A percentile compares a stretch with the other conserved stretches of the same genome.
These are phyloP conservation scores for Phytopythium ostracodes DNA, from an alignment of 352 stramenopile genomes.

Conservation along the genomic window DNA sequence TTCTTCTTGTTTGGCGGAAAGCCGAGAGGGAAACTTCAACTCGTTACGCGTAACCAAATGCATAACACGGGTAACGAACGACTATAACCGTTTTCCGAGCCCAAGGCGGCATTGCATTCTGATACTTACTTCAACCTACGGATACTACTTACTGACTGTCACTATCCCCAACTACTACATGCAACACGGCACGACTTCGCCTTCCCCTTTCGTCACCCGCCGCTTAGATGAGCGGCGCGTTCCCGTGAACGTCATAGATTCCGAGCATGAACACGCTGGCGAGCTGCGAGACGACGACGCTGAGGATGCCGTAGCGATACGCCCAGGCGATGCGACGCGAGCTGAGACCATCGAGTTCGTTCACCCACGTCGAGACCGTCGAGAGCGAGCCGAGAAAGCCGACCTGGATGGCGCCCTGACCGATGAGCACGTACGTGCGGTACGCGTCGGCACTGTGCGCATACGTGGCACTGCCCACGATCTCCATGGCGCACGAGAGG, in stretches of 20 bases:
- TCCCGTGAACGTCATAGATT: slow-evolving; percentile 38
- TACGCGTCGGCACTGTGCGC: slow-evolving; percentile 22
- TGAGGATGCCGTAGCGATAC: slow-evolving; percentile 50
- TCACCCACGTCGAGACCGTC: slow-evolving; percentile 65
- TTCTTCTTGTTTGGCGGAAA: not conserved
- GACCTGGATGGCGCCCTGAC: slow-evolving; percentile 38
- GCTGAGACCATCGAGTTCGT: slow-evolving; percentile 49
- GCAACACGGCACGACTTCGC: too few relatives aligned
- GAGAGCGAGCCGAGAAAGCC: slow-evolving; percentile 66
- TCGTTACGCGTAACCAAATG: not conserved
- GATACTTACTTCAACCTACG: not conserved
- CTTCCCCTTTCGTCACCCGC: not conserved
- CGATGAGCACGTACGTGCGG: slow-evolving; percentile 38
- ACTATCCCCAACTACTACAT: too few relatives aligned
- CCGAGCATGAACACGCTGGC: slow-evolving; percentile 55
- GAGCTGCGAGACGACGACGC: slow-evolving; percentile 46
- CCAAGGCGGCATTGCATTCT: too few relatives aligned
- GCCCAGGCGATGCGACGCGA: slow-evolving; percentile 40
- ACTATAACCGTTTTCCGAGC: too few relatives aligned
- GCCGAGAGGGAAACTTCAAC: not conserved
- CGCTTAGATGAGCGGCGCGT: slow-evolving; percentile 26
- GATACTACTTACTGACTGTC: too few relatives aligned
- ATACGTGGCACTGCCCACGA: slow-evolving; percentile 31
- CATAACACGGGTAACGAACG: too few relatives aligned
- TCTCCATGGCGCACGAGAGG: slow-evolving; percentile 39